Base-by-base conservation (phyloP, 495 filamentous ascomycete species). In the Penicillium samsonianum region DNA sequence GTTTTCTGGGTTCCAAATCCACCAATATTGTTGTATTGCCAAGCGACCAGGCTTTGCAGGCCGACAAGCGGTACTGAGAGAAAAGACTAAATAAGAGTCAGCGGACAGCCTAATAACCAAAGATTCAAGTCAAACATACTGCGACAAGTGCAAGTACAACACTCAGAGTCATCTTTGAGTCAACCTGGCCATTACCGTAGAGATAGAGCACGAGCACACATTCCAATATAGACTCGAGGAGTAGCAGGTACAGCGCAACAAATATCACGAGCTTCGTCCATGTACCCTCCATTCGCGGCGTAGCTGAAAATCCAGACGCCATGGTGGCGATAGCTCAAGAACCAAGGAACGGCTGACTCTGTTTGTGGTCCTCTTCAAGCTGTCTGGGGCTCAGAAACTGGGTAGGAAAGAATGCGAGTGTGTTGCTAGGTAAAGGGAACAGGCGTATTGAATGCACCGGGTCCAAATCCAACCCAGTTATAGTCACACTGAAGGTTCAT, bases 211-310 rank as follows among this genome's bases (percentile, higher is more conserved):
- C 72, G 1, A 78, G 47, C 0, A 71, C 73, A 53, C 68, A 67
- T 67, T 77, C 60, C 11, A 73, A 65, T 8, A 77, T 53, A 1
- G 73, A 78, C 57, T 73, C 63, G 2, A 79, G 56, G 30, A 78
- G 68, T 31, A 78, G 46, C n/a, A 65, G 59, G 47, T 78, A 76
- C 14, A 79, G 66, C 35, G 71, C 65, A 50, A 73, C 49, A 37
- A 79, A 77, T n/a, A 79, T 77, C 37, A 70, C 69, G 14, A 74
- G 62, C 50, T 72, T 73, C 0, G 71, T 74, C 74, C 76, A 78
- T 16, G 68, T 69, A 16, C 70, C 70, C 56, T 68, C 70, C 54
- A 68, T 69, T 19, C 65, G 64, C 1, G 67, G 61, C 22, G 63
- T 51, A 1, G 59, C 55, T 9, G 60, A 65, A 12, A 65, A 55